phyloP scores from a whole-genome alignment of 257 asterid species.

The Solanum medicagineum region DNA sequence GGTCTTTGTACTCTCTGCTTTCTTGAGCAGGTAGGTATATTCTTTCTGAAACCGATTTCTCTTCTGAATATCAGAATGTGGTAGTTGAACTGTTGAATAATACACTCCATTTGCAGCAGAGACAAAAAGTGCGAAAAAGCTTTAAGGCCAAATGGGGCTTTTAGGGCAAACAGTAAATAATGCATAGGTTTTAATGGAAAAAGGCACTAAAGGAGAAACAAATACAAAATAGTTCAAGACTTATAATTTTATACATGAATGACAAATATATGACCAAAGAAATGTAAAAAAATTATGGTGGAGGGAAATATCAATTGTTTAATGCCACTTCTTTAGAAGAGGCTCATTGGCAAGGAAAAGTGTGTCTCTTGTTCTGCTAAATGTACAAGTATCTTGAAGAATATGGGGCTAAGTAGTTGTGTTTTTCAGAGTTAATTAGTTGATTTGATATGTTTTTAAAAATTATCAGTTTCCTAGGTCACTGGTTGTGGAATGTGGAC shows the following conservation, averaged over 20 bases:
- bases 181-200: too few species aligned
- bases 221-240: too few species aligned
- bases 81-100: not conserved
- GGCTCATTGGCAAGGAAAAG: too few species aligned
- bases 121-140: too few species aligned
- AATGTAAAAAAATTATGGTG: too few species aligned
- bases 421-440: not conserved
- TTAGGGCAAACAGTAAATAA: too few species aligned
- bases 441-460: not conserved
- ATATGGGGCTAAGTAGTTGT: not conserved
- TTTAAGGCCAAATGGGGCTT: too few species aligned
- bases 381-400: not conserved
- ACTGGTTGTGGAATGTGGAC: not conserved
- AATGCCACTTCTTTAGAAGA: too few species aligned
- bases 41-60: not conserved
- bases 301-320: too few species aligned
- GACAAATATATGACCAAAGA: too few species aligned
- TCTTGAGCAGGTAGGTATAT: constrained; percentile 34
- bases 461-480: not conserved
- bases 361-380: not conserved
- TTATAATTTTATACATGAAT: too few species aligned
- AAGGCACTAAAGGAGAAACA: too few species aligned
- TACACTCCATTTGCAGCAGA: not conserved
- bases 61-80: not conserved
- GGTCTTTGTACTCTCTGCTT: constrained; percentile 42